These are phyloP conservation scores for Pseudogymnoascus sp. DNA, from an alignment of 2,329 filamentous ascomycete genomes.

Conservation along the genomic window DNA sequence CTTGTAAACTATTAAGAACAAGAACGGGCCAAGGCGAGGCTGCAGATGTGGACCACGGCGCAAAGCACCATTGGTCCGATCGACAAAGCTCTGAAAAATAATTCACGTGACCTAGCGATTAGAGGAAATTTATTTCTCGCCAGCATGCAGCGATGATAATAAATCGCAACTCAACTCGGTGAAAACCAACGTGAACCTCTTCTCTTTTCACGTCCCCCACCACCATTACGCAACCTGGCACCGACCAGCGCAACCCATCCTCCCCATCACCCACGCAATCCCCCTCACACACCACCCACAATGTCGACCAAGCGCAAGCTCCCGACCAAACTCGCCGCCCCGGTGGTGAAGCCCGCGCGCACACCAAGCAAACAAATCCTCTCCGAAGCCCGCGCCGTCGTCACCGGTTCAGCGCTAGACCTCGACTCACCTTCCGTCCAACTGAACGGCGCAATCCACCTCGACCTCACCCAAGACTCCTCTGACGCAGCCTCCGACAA, in stretches of 20 bases:
- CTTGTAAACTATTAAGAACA: not conserved
- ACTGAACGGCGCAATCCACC: slow-evolving; percentile 37
- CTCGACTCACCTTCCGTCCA: slow-evolving; percentile 15
- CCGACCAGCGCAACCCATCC: not conserved
- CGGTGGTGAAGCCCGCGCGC: slow-evolving; percentile 45
- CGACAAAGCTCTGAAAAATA: slow-evolving; percentile 2
- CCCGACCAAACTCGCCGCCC: slow-evolving; percentile 47
- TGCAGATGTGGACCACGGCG: not conserved
- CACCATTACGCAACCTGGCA: not conserved
- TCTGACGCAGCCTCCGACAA: slow-evolving; percentile 43
- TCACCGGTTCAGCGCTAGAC: slow-evolving; percentile 30
- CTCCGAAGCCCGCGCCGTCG: slow-evolving; percentile 50
- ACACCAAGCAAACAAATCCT: slow-evolving; percentile 44
- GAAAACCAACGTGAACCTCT: not conserved
- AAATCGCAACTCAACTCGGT: not conserved
- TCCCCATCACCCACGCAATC: not conserved
- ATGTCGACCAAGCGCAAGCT: slow-evolving; percentile 49
- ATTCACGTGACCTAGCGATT: slow-evolving; percentile 1
- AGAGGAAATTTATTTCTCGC: slow-evolving; percentile 7
- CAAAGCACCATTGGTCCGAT: not conserved
- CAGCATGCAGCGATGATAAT: not conserved
- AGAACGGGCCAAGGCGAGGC: not conserved
- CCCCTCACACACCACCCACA: not conserved
- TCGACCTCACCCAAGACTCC: slow-evolving; percentile 31
- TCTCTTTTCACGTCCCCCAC: not conserved